Conservation (phyloP, 148 eudicot genomes). For the Tetragonia tetragonoides region DNA sequence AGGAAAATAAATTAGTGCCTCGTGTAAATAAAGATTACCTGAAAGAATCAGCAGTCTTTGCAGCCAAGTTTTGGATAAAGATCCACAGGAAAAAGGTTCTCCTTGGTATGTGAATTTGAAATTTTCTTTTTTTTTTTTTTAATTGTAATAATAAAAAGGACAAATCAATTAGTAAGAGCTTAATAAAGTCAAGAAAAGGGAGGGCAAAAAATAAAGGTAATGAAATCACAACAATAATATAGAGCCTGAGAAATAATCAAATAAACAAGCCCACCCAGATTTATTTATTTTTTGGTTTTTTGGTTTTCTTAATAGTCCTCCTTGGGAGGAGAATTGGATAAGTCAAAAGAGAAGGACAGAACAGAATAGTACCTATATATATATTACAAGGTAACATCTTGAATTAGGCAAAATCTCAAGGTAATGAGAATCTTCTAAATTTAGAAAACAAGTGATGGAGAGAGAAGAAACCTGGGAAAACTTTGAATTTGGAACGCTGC, state of each 20-base stretch:
- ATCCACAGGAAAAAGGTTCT: not conserved
- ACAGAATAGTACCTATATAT: constrained; percentile 5
- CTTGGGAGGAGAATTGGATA: constrained; percentile 24
- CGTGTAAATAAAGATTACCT: constrained; percentile 18
- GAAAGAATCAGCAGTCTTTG: constrained; percentile 2
- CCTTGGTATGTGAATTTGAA: not conserved
- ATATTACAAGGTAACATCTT: constrained; percentile 21
- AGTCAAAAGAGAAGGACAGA: constrained; percentile 30
- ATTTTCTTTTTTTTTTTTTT: not conserved
- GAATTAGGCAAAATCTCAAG: constrained; percentile 22
- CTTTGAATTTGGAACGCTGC: constrained; percentile 23
- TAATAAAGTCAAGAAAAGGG: constrained; percentile 1
- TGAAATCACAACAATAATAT: not conserved
- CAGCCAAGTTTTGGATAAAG: constrained; percentile 8
- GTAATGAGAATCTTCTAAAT: constrained; percentile 20
- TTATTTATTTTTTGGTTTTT: constrained; percentile 24
- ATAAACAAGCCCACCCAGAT: constrained; percentile 26
- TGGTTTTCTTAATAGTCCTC: constrained; percentile 6
- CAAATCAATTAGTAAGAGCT: not conserved
- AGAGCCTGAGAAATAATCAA: constrained; percentile 18
- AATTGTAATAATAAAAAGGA: not conserved
- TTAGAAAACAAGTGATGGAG: constrained; percentile 26
- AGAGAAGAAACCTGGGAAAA: too few species aligned
- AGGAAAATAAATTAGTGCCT: not conserved
- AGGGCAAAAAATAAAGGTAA: not conserved